A percentile compares a stretch with the other conserved stretches of the same genome.
Evolutionary conservation across 2,329 filamentous ascomycete species (phyloP).

Genomic region (Alternaria arbusti): DNA sequence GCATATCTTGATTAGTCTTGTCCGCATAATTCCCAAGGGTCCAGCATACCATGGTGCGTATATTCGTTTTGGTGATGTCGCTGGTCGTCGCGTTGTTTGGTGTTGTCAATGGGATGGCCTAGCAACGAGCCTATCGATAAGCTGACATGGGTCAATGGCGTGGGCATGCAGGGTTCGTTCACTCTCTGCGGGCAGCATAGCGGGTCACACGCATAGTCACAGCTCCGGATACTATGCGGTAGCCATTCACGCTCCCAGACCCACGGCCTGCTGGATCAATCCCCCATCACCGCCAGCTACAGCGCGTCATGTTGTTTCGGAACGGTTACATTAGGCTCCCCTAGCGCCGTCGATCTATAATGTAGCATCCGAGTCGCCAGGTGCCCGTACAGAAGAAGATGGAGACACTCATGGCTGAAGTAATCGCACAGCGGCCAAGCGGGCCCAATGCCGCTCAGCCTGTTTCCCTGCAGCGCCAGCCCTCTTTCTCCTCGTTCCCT

Average conservation of each 20-base stretch:
- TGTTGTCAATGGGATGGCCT: conserved; percentile 7
- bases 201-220: not conserved
- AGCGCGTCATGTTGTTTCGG: conserved; percentile 11
- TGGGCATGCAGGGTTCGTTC: not conserved
- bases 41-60: conserved; percentile 8
- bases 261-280: not conserved
- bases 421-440: conserved; percentile 35
- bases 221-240: not conserved
- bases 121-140: conserved; percentile 10
- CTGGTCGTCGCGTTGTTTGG: conserved; percentile 4
- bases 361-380: conserved; percentile 13
- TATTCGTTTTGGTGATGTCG: not conserved
- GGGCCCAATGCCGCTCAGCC: conserved; percentile 21
- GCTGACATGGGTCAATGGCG: not conserved
- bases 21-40: not conserved
- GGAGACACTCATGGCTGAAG: conserved; percentile 42
- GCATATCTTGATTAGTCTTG: not conserved
- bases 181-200: not conserved
- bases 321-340: conserved; percentile 20
- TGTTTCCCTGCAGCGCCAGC: conserved; percentile 45
- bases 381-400: conserved; percentile 21
- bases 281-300: conserved; percentile 1
- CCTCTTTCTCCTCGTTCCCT: conserved; percentile 53
- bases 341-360: conserved; percentile 26
- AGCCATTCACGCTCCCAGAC: not conserved